Evolutionary conservation across 75 land plant genomes (phyloP), one percentile per base, ranked within the genome.

Genomic region (Picea sitchensis): DNA sequence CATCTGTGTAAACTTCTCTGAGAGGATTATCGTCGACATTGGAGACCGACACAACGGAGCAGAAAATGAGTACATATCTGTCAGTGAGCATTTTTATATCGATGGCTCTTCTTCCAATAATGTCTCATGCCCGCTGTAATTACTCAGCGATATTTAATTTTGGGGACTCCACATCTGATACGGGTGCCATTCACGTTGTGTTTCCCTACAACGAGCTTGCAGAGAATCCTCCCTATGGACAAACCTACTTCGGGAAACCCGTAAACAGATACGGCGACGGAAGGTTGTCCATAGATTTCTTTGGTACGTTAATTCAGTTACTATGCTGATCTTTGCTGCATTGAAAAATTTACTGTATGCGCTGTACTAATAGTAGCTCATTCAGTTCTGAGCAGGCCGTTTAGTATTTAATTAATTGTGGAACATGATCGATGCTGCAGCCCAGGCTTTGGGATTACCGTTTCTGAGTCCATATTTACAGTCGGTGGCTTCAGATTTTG

Each of bases 401-500:
- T 51, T 51, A 51, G 11, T 51, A 9, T 51, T 51, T 9, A 8
- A 9, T 51, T 51, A 51, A 51, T 51, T 51, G 56, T 51, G 56
- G 12, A 51, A 51, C 56, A 11, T 51, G 56, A 9, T 51, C 12
- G 56, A 21, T 67, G 2, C 15, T 76, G 82, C 85, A 88, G 93
- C 93, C 67, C 83, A 86, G 67, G 76, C 62, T 12, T 51, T 90
- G 23, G 83, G 81, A 7, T 77, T 90, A 9, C 94, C 94, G 47
- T 86, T 82, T 59, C 67, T 89, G 69, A 82, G 76, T 61, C 85
- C 91, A 3, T 89, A 86, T 68, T 67, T 91, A 77, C 65, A 90
- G 30, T 85, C 92, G 0, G 57, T 92, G 17, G 92, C 84, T 13
- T 59, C 94, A 9, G 85, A 85, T 78, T 92, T 80, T 80, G 67